A percentile compares a stretch with the other conserved stretches of the same genome.
These are phyloP conservation scores for Saccharomycopsis fodiens DNA, from an alignment of 805 yeast genomes.

Conservation along the genomic window DNA sequence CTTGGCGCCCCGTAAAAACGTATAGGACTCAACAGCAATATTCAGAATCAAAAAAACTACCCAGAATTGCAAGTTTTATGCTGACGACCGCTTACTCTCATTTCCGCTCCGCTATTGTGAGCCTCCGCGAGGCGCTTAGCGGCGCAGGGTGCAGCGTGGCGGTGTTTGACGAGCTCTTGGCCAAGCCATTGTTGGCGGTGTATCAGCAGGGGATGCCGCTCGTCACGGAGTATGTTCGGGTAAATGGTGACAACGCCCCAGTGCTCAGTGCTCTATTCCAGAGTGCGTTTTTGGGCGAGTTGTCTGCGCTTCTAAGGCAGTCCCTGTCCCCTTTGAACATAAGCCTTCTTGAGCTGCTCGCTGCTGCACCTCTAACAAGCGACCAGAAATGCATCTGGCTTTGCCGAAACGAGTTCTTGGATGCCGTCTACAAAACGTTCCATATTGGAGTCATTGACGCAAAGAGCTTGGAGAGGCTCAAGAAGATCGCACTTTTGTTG, in stretches of 20 bases:
- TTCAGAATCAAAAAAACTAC: too few species aligned
- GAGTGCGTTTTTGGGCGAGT: not conserved
- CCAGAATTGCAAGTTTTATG: too few species aligned
- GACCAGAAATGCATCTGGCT: not conserved
- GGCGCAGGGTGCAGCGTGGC: not conserved
- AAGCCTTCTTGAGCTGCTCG: not conserved
- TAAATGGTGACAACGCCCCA: not conserved
- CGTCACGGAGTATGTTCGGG: not conserved
- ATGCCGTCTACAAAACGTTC: not conserved
- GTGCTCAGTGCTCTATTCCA: not conserved
- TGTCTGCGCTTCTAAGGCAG: not conserved
- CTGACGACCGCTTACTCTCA: too few species aligned
- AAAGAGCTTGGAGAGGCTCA: not conserved
- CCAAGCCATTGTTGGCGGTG: not conserved
- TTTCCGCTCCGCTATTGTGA: too few species aligned
- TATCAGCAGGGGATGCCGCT: not conserved
- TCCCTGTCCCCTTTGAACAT: not conserved
- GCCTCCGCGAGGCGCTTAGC: not conserved
- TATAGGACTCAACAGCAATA: too few species aligned
- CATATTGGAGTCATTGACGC: not conserved
- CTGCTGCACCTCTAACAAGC: not conserved
- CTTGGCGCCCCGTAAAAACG: too few species aligned
- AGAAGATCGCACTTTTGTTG: not conserved
- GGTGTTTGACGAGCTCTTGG: not conserved
- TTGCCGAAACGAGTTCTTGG: not conserved